Evolutionary conservation across 257 asterid genomes (phyloP).

Genomic region (Ballota nigra): DNA sequence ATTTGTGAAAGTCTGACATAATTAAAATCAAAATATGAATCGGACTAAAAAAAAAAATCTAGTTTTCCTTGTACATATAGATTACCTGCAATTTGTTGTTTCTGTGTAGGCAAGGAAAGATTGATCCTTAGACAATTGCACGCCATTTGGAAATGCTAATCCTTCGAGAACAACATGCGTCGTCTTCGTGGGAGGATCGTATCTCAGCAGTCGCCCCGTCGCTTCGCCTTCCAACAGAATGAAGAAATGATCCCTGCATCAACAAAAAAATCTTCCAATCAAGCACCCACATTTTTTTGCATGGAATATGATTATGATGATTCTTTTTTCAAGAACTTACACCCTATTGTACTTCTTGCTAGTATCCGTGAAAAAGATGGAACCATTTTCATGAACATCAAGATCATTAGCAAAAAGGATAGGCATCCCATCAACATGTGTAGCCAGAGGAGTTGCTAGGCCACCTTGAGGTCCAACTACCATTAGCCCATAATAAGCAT

Average conservation of each 20-base stretch:
- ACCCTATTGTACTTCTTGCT: conserved; percentile 74
- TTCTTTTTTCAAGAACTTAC: conserved; percentile 38
- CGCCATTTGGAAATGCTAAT: conserved; percentile 84
- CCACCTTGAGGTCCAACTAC: conserved; percentile 86
- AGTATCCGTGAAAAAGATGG: conserved; percentile 90
- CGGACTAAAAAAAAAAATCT: background rate
- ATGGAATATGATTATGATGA: background rate
- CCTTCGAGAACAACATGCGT: conserved; percentile 73
- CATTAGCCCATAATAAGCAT: conserved; percentile 78
- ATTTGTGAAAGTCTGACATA: background rate
- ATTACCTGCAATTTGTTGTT: conserved; percentile 87
- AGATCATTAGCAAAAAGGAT: conserved; percentile 94
- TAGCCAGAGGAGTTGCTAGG: conserved; percentile 58
- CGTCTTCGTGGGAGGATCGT: conserved; percentile 62
- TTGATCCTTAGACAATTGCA: conserved; percentile 78
- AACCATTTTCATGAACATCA: conserved; percentile 75
- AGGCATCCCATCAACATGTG: conserved; percentile 59
- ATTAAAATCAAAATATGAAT: background rate
- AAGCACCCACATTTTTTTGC: background rate
- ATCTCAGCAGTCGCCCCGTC: conserved; percentile 75
- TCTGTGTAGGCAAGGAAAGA: conserved; percentile 77
- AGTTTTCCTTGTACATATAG: background rate
- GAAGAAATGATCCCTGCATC: conserved; percentile 66
- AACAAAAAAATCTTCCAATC: background rate
- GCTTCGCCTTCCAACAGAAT: conserved; percentile 88